Conservation (phyloP, 2,329 filamentous ascomycete genomes). For the Teratosphaeria nubilosa region DNA sequence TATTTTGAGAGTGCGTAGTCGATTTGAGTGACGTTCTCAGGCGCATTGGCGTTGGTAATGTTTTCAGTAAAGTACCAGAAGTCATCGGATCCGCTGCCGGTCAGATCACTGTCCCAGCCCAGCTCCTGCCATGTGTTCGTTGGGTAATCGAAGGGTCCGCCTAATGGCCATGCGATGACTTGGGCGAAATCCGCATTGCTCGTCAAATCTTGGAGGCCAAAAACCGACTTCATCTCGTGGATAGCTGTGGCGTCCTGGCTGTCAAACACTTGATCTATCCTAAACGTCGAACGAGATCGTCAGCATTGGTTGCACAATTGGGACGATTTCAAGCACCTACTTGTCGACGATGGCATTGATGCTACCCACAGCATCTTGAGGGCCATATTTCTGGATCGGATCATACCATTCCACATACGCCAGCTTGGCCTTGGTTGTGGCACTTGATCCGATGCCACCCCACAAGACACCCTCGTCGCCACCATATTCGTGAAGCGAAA, state of each 20-base stretch:
- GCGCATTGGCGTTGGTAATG: constrained; percentile 38
- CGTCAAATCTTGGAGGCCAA: constrained; percentile 41
- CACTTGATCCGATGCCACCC: constrained; percentile 69
- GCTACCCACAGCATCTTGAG: constrained; percentile 48
- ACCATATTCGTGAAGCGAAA: constrained; percentile 41
- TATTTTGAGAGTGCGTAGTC: constrained; percentile 40
- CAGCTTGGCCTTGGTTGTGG: constrained; percentile 63
- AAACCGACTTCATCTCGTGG: constrained; percentile 41
- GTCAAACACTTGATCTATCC: constrained; percentile 39
- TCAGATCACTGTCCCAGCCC: constrained; percentile 37
- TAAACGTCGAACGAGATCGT: neutral
- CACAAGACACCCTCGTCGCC: constrained; percentile 61
- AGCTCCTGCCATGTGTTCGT: constrained; percentile 46
- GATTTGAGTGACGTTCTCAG: constrained; percentile 33
- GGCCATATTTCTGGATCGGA: constrained; percentile 46
- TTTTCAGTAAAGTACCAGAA: constrained; percentile 46
- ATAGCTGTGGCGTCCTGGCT: constrained; percentile 33
- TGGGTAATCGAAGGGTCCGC: constrained; percentile 31
- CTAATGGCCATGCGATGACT: constrained; percentile 31
- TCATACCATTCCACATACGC: constrained; percentile 58
- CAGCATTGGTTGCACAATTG: neutral
- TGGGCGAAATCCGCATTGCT: constrained; percentile 45
- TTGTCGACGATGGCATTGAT: constrained; percentile 51
- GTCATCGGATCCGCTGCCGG: constrained; percentile 27
- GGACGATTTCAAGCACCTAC: neutral